A percentile compares a stretch with the other conserved stretches of the same genome.
phyloP scores from a whole-genome alignment of 1,284 basidiomycete genomes.

The Irpex lacteus region DNA sequence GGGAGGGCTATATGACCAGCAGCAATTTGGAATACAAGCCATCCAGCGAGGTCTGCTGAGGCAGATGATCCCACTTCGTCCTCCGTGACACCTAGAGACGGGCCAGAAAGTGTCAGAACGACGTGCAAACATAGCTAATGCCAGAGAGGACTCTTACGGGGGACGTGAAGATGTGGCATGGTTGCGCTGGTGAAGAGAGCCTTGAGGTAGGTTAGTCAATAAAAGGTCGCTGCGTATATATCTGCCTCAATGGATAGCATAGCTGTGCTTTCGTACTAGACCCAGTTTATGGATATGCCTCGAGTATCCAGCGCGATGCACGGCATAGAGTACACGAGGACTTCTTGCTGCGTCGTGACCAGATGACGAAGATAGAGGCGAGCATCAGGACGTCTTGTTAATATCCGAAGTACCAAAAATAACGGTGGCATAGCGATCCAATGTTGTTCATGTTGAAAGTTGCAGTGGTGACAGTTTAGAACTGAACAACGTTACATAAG shows the following conservation, averaged over 20 bases:
- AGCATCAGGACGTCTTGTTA: neutral
- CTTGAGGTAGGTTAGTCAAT: neutral
- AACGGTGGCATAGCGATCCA: neutral
- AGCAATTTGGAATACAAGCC: slow-evolving; percentile 44
- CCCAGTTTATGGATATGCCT: neutral
- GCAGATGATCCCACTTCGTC: slow-evolving; percentile 17
- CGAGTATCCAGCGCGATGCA: slow-evolving; percentile 9
- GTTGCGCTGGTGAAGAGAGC: neutral
- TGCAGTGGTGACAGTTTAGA: neutral
- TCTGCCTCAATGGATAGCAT: neutral
- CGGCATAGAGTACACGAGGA: slow-evolving; percentile 8
- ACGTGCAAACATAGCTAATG: neutral
- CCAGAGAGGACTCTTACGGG: neutral
- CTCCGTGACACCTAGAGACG: slow-evolving; percentile 17
- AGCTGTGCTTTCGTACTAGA: slow-evolving; percentile 1
- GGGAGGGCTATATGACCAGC: slow-evolving; percentile 49
- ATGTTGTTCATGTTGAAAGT: neutral
- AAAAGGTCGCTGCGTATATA: neutral
- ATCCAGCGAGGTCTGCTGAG: slow-evolving; percentile 28
- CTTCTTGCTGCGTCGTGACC: slow-evolving; percentile 7
- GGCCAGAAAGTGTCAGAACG: neutral
- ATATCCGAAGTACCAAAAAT: neutral
- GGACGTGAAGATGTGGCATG: slow-evolving; percentile 1
- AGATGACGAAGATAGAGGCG: slow-evolving; percentile 1
- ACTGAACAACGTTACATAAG: neutral